Conservation (phyloP, 768 basidiomycete species). For the Suillus clintonianus region DNA sequence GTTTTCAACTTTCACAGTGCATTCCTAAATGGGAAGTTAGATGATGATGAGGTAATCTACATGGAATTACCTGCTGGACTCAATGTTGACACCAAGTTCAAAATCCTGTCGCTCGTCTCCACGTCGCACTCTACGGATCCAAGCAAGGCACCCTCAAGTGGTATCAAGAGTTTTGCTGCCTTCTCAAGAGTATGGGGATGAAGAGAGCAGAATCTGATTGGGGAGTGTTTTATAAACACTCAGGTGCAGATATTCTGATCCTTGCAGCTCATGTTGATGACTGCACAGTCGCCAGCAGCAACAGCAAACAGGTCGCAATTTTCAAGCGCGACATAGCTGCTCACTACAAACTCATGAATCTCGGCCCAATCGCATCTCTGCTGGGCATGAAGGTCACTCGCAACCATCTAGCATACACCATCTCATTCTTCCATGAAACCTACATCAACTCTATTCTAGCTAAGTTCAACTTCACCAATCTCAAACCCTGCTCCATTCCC, state of each 20-base stretch:
- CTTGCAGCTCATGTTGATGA: constrained; percentile 4
- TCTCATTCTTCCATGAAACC: constrained; percentile 11
- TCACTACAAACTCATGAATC: constrained; percentile 13
- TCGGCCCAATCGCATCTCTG: constrained; percentile 20
- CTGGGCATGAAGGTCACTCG: constrained; percentile 23
- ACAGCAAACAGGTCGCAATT: too few relatives aligned
- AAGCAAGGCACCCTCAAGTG: constrained; percentile 4
- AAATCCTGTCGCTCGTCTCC: neutral
- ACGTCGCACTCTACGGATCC: neutral
- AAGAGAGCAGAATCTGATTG: constrained; percentile 1
- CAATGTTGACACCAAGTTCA: neutral
- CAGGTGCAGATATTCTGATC: neutral
- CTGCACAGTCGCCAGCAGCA: neutral
- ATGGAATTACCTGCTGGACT: constrained; percentile 11
- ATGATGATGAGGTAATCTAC: neutral
- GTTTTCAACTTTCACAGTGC: too few relatives aligned
- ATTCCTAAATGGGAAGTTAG: too few relatives aligned
- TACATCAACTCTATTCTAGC: constrained; percentile 23
- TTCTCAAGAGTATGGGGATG: too few relatives aligned
- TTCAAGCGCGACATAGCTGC: constrained; percentile 4
- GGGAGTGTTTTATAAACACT: neutral
- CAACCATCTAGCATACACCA: constrained; percentile 8
- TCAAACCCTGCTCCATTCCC: constrained; percentile 34
- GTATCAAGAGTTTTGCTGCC: too few relatives aligned
- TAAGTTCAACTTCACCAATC: constrained; percentile 27